Base-by-base conservation (phyloP, 148 eudicot species). In the Heliamphora exappendiculata region DNA sequence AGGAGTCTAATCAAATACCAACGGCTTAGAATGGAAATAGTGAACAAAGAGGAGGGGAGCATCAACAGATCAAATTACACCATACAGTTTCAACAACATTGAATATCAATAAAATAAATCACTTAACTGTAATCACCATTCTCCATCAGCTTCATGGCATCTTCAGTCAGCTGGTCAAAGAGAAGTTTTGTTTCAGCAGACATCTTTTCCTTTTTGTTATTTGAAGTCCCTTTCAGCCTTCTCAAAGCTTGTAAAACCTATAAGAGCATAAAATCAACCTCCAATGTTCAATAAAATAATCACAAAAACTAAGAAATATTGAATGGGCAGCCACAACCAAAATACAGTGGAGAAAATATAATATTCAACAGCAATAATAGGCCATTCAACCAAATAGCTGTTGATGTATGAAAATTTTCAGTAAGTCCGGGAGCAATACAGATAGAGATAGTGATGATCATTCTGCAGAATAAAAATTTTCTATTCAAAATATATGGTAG, bases 151-250 rank as follows among this genome's bases (percentile, higher is more conserved):
- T 80, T 91, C 97, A 92, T 89, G 45, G 98, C 97, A 87, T 95
- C 96, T 92, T 95, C 98, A 41, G 98, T 95, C 49, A 95, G 91
- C 84, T 95, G 96, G 76, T 95, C 98, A 88, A 95, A 95, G 28
- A 82, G 73, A 76, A 45, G 77, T 84, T 95, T 91, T 72, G 91
- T 84, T 86, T 87, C 96, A 42, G 84, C 75, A 51, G 97, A 84
- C 98, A 95, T 95, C 80, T 90, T 92, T 72, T 87, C 96, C 84
- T 88, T 94, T 78, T 83, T 94, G 85, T 85, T 88, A 73, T 62
- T 85, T 68, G 97, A 81, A 58, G 78, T 76, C 58, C 98, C 97
- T 81, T 92, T 95, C 74, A 95, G 84, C 78, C 98, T 89, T 85
- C 91, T 91, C 69, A 95, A 81, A 74, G 88, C 98, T 80, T 85